phyloP scores from a whole-genome alignment of 768 basidiomycete species.

The Suillus subalutaceus region DNA sequence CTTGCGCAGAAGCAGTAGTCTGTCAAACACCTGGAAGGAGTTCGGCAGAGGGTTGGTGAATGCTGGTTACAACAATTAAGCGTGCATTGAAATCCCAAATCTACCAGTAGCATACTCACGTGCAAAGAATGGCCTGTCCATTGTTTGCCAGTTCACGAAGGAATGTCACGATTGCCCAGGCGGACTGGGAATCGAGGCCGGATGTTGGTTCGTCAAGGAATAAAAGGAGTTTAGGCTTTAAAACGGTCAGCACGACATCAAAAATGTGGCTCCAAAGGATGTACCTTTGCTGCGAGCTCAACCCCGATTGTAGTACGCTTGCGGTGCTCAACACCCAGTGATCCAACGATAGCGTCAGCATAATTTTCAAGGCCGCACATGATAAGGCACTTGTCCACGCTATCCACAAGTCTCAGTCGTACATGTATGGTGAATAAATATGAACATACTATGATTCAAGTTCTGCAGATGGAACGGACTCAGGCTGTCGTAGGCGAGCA shows the following conservation, averaged over 20 bases:
- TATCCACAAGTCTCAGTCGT: conserved; percentile 15
- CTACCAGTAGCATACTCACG: conserved; percentile 31
- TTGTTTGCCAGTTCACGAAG: conserved; percentile 54
- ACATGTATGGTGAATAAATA: not conserved
- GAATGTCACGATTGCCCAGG: conserved; percentile 51
- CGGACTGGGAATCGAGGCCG: conserved; percentile 55
- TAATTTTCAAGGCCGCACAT: conserved; percentile 66
- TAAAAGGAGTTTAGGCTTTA: conserved; percentile 46
- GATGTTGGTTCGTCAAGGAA: conserved; percentile 67
- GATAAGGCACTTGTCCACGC: conserved; percentile 59
- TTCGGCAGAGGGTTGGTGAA: conserved; percentile 45
- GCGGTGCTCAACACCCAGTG: conserved; percentile 48
- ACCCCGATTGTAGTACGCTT: conserved; percentile 65
- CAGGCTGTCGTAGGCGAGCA: conserved; percentile 76
- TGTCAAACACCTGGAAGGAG: conserved; percentile 55
- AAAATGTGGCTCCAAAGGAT: not conserved
- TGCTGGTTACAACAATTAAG: conserved; percentile 11
- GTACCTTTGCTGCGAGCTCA: conserved; percentile 58
- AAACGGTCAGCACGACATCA: not conserved
- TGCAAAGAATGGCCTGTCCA: conserved; percentile 61
- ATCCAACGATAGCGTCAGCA: conserved; percentile 68
- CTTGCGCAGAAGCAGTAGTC: conserved; percentile 50
- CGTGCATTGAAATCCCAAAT: not conserved
- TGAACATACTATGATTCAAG: conserved; percentile 76
- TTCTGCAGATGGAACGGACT: conserved; percentile 61